These are phyloP conservation scores for Mycena alexandri DNA, from an alignment of 768 basidiomycete genomes.

Conservation along the genomic window DNA sequence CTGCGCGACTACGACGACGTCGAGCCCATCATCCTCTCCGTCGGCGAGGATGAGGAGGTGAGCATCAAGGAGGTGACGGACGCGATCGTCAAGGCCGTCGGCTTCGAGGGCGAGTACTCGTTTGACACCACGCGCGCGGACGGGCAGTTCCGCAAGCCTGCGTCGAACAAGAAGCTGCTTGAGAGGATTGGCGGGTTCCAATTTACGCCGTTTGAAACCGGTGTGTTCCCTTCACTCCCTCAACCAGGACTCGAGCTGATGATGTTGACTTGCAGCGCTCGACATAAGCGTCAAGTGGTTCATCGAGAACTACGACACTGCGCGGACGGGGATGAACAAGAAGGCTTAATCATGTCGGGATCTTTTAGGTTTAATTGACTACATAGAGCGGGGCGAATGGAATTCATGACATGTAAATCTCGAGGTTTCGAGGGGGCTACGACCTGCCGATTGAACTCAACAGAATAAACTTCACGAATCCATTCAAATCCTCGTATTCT, in stretches of 20 bases:
- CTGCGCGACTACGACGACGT: constrained; percentile 91
- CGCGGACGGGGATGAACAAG: constrained; percentile 47
- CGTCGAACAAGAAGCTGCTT: constrained; percentile 90
- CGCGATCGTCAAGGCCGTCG: constrained; percentile 88
- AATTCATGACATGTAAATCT: too few species aligned
- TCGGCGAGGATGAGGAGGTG: constrained; percentile 94
- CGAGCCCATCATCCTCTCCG: constrained; percentile 93
- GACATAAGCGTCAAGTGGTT: constrained; percentile 89
- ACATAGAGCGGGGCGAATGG: too few species aligned
- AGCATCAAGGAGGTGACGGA: constrained; percentile 93
- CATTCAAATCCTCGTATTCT: not conserved
- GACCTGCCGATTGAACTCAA: too few species aligned
- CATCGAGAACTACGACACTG: constrained; percentile 81
- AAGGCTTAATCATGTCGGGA: constrained; percentile 27
- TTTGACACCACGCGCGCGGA: constrained; percentile 90
- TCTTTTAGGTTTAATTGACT: not conserved
- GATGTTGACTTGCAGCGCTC: constrained; percentile 64
- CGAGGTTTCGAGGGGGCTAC: too few species aligned
- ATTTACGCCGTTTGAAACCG: constrained; percentile 92
- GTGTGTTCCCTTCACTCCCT: constrained; percentile 53
- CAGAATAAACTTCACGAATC: not conserved
- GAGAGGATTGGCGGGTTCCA: constrained; percentile 82
- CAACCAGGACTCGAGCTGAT: constrained; percentile 11
- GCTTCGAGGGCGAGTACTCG: constrained; percentile 84
- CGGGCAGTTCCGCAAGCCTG: constrained; percentile 96